Evolutionary conservation across 495 filamentous ascomycete genomes (phyloP), one percentile per base, ranked within the genome.

Genomic region (Aspergillus avenaceus): DNA sequence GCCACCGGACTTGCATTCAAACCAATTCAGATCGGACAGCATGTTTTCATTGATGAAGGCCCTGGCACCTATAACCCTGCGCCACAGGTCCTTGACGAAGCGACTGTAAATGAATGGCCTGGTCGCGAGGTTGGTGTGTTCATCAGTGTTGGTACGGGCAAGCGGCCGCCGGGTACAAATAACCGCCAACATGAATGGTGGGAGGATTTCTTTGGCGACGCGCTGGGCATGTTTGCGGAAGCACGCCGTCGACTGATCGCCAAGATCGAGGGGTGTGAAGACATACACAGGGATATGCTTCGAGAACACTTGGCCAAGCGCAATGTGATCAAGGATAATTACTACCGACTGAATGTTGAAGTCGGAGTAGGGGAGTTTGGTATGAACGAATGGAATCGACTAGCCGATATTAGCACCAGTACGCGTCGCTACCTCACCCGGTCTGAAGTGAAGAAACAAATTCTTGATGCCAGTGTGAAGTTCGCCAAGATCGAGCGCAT

Each of bases 331-430:
- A 80, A 84, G 41, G 91, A 96, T 47, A 91, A 96, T 65, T 98
- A 98, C 76, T 95, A 90, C 67, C 87, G 93, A n/a, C 76, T 96
- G 22, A 98, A 98, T 53, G 93, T 97, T 21, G 92, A 97, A 60
- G 87, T 96, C 5, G 95, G 93, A 0, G 95, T 98, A 19, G 93
- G 93, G 34, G 95, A 98, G 61, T 97, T 97, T 63, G 92, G 88
- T 41, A 96, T 98, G 89, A 97, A 97, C 63, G 93, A 97, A 49
- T 98, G 93, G 92, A 83, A 89, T 61, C 83, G 93, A 4, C 74
- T 98, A 12, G 84, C 87, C 26, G 92, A 97, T 34, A 97, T 98
- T 66, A 91, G 86, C 69, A 96, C 90, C 28, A 88, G 84, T 62
- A 97, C 93, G 0, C 80, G 87, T 34, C 81, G 82, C 47, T 98